Evolutionary conservation across 2,329 filamentous ascomycete genomes (phyloP), one percentile per base, ranked within the genome.

Genomic region (Colletotrichum sp.): DNA sequence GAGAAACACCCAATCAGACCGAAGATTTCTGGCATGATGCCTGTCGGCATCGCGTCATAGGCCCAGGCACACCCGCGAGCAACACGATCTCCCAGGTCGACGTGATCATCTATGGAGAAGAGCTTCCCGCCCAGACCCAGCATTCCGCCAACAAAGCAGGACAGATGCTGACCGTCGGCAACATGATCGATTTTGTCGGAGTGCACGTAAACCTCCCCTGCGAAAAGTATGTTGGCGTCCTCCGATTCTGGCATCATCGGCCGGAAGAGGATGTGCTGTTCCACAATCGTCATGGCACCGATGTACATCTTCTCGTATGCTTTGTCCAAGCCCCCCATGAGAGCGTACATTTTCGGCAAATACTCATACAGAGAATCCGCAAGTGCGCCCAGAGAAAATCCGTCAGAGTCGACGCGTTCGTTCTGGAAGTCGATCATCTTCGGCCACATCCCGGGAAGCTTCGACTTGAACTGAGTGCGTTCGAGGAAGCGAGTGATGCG

Each of bases 381-480:
- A 24, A 80, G 80, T 4, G 82, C 85, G 4, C 85, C 86, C 12
- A 87, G 78, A 0, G 83, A 83, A 56, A 86, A 87, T 34, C 70
- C 12, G 36, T 76, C 67, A n/a, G n/a, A n/a, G n/a, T n/a, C n/a
- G n/a, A 86, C 86, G 80, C 82, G 87, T 82, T 82, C 89, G 87
- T 64, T 88, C 86, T 75, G 87, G 88, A 80, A 91, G 79, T 93
- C 91, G 10, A 95, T 83, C 71, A 85, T 86, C 62, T 91, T 87
- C 2, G 94, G 94, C 93, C 94, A 96, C 83, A 96, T 87, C 0
- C 94, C 94, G 0, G 94, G 94, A 2, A 96, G 82, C 16, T 84
- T 86, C 0, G 94, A 96, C 18, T 88, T 83, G 77, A 90, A 90
- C 83, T 96, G 94, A 69, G 90, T 89, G 8, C 86, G 84, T 72